A percentile compares a stretch with the other conserved stretches of the same genome.
phyloP scores from a whole-genome alignment of 345 rosid species.

The Gossypium turneri region DNA sequence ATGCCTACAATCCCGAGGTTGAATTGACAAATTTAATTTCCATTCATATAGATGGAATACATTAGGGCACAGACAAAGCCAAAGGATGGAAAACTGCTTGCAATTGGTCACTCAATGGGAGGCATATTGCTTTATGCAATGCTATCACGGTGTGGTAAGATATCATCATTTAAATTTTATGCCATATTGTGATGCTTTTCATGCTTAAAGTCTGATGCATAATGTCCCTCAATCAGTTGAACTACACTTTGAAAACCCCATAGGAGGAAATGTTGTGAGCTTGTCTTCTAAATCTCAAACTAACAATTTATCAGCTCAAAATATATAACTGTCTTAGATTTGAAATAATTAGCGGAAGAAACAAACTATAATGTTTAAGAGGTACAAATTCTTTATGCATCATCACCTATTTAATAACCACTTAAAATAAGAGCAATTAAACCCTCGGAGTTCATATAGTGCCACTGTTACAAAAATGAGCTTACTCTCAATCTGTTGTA shows the following conservation, averaged over 20 bases:
- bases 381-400: not conserved
- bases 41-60: constrained; percentile 54
- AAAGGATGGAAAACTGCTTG: constrained; percentile 58
- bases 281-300: not conserved
- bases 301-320: not conserved
- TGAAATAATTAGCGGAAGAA: not conserved
- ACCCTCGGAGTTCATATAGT: not conserved
- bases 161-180: constrained; percentile 3
- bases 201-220: not conserved
- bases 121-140: constrained; percentile 70
- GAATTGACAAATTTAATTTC: constrained; percentile 4
- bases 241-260: not conserved
- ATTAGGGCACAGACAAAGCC: constrained; percentile 49
- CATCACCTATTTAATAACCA: not conserved
- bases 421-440: not conserved
- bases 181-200: not conserved
- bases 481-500: not conserved
- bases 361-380: not conserved
- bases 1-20: not conserved
- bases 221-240: not conserved
- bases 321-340: not conserved
- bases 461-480: not conserved
- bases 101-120: constrained; percentile 84
- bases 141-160: constrained; percentile 59
- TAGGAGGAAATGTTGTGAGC: not conserved